phyloP scores from a whole-genome alignment of 1,139 yeast species.

The Kluyveromyces sp. region DNA sequence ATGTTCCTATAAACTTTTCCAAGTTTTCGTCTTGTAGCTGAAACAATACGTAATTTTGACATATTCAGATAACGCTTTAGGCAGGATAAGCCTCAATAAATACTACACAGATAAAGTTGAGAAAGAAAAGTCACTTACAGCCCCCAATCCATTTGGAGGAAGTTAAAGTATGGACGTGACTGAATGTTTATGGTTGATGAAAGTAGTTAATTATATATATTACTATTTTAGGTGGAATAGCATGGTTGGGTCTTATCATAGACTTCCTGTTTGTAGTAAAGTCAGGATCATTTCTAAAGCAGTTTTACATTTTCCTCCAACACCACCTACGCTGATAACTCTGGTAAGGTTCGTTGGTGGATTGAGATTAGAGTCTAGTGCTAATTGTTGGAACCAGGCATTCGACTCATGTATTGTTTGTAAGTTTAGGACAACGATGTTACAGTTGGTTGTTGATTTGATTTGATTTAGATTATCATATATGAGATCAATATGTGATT shows the following conservation, averaged over 20 bases:
- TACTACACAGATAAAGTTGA: too few relatives aligned
- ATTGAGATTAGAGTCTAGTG: constrained; percentile 3
- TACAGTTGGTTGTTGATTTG: constrained; percentile 27
- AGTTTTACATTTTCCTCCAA: constrained; percentile 25
- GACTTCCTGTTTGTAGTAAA: constrained; percentile 10
- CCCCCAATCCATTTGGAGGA: too few relatives aligned
- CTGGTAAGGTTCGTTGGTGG: constrained; percentile 30
- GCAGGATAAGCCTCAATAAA: too few relatives aligned
- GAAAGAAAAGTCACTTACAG: too few relatives aligned
- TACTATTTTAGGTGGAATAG: too few relatives aligned
- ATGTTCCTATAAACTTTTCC: too few relatives aligned
- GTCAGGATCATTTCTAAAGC: constrained; percentile 21
- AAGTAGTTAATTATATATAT: too few relatives aligned
- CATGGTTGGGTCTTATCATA: not conserved
- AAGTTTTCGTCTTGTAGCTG: too few relatives aligned
- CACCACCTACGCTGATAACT: constrained; percentile 30
- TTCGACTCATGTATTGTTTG: constrained; percentile 29
- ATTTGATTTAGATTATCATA: constrained; percentile 24
- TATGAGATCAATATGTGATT: constrained; percentile 20
- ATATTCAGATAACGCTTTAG: too few relatives aligned
- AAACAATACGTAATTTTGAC: too few relatives aligned
- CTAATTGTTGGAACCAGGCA: constrained; percentile 23
- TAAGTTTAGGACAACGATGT: constrained; percentile 27
- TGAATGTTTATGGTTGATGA: too few relatives aligned
- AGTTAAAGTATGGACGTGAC: too few relatives aligned